These are phyloP conservation scores for Thelonectria rubi DNA, from an alignment of 2,329 filamentous ascomycete species.

Conservation along the genomic window DNA sequence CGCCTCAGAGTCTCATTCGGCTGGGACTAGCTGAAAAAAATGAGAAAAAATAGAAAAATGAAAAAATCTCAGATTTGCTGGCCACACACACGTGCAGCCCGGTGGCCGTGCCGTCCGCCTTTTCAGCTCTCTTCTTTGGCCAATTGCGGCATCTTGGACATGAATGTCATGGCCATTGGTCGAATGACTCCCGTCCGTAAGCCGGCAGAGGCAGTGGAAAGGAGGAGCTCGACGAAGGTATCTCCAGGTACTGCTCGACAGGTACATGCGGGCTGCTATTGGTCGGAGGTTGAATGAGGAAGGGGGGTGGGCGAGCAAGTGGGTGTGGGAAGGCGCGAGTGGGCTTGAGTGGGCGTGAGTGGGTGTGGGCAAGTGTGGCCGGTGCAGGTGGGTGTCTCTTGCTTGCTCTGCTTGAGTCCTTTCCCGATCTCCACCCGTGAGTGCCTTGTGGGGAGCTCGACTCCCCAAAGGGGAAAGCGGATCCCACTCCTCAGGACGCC, in stretches of 20 bases:
- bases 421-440: constrained; percentile 12
- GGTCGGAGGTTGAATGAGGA: constrained; percentile 10
- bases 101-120: neutral
- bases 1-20: constrained; percentile 17
- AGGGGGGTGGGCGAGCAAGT: constrained; percentile 10
- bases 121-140: constrained; percentile 4
- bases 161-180: constrained; percentile 5
- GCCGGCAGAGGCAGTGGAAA: constrained; percentile 3
- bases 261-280: constrained; percentile 19
- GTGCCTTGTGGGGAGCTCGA: neutral
- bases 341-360: too few species aligned
- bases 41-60: neutral
- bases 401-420: constrained; percentile 7
- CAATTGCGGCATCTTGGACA: constrained; percentile 16
- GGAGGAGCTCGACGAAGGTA: constrained; percentile 3
- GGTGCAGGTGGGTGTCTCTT: constrained; percentile 9
- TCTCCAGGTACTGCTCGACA: constrained; percentile 18
- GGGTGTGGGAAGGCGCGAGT: constrained; percentile 3
- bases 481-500: neutral
- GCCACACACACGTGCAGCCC: neutral
- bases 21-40: constrained; percentile 12
- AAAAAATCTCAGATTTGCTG: neutral
- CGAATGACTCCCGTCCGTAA: neutral
- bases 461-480: constrained; percentile 14
- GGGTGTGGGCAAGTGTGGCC: neutral